A percentile compares a stretch with the other conserved stretches of the same genome.
These are phyloP conservation scores for Massarina eburnea DNA, from an alignment of 2,329 filamentous ascomycete species.

Conservation along the genomic window DNA sequence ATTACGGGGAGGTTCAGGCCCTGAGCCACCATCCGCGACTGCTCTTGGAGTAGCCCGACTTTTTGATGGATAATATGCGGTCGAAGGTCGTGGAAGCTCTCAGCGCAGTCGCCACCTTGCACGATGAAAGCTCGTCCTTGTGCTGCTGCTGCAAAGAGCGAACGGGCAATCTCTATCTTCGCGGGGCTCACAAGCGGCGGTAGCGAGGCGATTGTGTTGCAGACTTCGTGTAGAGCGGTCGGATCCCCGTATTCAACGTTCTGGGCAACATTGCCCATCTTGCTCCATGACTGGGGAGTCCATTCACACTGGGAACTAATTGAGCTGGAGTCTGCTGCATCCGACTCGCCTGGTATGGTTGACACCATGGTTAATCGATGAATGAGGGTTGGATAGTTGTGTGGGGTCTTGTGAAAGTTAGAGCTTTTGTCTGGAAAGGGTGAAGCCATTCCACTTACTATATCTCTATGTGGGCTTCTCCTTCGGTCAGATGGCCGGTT, in stretches of 20 bases:
- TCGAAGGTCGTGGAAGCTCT: slow-evolving; percentile 12
- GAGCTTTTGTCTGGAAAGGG: background rate
- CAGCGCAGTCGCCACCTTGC: slow-evolving; percentile 18
- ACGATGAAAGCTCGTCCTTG: slow-evolving; percentile 12
- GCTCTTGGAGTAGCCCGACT: background rate
- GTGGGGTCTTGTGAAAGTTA: background rate
- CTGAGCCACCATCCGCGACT: background rate
- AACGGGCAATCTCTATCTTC: slow-evolving; percentile 11
- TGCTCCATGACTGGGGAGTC: background rate
- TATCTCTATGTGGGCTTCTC: too few species aligned
- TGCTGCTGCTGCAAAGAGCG: slow-evolving; percentile 6
- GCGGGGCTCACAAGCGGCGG: slow-evolving; percentile 9
- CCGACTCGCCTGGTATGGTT: background rate
- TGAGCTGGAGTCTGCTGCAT: background rate
- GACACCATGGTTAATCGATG: background rate
- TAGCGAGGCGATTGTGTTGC: background rate
- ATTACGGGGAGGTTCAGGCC: slow-evolving; percentile 6
- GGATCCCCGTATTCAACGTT: slow-evolving; percentile 5
- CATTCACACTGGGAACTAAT: background rate
- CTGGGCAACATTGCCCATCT: slow-evolving; percentile 2
- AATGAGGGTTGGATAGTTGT: background rate
- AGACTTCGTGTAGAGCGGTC: slow-evolving; percentile 1
- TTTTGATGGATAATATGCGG: slow-evolving; percentile 1
- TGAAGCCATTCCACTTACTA: too few species aligned
- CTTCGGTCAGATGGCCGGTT: background rate